Base-by-base conservation (phyloP, 495 filamentous ascomycete species). In the Trichoderma asperelloides region DNA sequence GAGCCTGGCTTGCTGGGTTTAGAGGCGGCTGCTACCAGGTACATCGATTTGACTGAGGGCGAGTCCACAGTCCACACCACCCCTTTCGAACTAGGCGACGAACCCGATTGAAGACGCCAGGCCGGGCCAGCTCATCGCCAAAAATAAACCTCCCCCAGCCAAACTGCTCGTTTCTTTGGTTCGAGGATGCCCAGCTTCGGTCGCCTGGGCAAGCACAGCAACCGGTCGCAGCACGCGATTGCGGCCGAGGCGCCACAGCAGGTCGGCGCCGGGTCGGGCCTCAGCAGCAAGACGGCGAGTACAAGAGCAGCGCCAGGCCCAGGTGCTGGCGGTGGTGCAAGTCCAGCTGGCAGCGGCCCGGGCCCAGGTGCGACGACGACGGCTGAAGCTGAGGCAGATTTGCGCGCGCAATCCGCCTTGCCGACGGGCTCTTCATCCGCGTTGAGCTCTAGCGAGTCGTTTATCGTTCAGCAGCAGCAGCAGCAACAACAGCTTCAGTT, bases 391-490 rank as follows among this genome's bases (percentile, higher is more conserved):
- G 69, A 60, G 40, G 69, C 68, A 30, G 40, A 23, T 40, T 27
- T 40, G 21, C 60, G 67, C 70, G 74, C 70, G 73, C 74, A 57
- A 67, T 77, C 78, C 80, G 79, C 77, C 80, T 80, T 76, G 77
- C 76, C 16, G n/a, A n/a, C 47, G 47, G 21, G 71, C n/a, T 51
- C 64, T 27, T 28, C 40, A 64, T 67, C 69, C 65, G 70, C 69
- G 30, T 70, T 81, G 72, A 77, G 78, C 75, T 78, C 79, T 63
- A 79, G 74, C 74, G 78, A 82, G 73, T 81, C 80, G 62, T 64
- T 43, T 70, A 80, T 81, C 74, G 77, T 80, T 71, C 71, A 74
- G 67, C 65, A 60, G 30, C 72, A 70, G 64, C 62, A 70, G 55
- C 55, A 60, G 6, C 71, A 75, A 66, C 66, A 62, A 21, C 72